Base-by-base conservation (phyloP, 441 rosid genomes). In the Corymbia calophylla region DNA sequence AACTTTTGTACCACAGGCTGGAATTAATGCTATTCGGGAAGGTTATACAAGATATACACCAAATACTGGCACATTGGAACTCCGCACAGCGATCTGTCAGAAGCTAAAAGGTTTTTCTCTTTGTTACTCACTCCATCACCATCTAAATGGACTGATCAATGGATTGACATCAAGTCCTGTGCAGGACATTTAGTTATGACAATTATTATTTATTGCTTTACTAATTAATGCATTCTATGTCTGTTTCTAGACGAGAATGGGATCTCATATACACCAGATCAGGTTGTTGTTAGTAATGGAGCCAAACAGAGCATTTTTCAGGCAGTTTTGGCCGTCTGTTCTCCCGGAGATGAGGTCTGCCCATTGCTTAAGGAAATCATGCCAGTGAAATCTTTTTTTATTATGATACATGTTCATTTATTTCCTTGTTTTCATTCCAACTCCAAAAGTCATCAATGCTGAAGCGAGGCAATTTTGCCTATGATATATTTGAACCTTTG, bases 331-430 rank as follows among this genome's bases (percentile, higher is more conserved):
- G 99, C 99, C 5, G 97, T 97, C 91, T 98, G 99, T 91, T 94
- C 96, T 54, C 99, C 97, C 0, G 99, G 98, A 44, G 99, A 98
- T 93, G 99, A 98, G 99, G 99, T 98, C 88, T 87, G 49, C 64
- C 85, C 73, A n/a, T 90, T 86, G 19, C 53, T 51, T 23, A 77
- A 77, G 14, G n/a, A 39, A 39, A 77, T 77, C 10, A 44, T 23
- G n/a, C 84, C 47, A 6, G 84, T 77, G 17, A 12, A 62, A 62
- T 16, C 18, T 44, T 2, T 39, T 44, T 23, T 21, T 0, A 44
- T 77, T 4, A 44, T 77, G 84, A 77, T 44, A 77, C 49, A 44
- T 77, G 9, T 77, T 77, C 51, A 44, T 23, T 49, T 16, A 7
- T 7, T 87, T 32, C 44, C n/a, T 44, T 77, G 9, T 44, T 44